phyloP scores from a whole-genome alignment of 2,329 filamentous ascomycete genomes.

The Daldinia eschscholtzii region DNA sequence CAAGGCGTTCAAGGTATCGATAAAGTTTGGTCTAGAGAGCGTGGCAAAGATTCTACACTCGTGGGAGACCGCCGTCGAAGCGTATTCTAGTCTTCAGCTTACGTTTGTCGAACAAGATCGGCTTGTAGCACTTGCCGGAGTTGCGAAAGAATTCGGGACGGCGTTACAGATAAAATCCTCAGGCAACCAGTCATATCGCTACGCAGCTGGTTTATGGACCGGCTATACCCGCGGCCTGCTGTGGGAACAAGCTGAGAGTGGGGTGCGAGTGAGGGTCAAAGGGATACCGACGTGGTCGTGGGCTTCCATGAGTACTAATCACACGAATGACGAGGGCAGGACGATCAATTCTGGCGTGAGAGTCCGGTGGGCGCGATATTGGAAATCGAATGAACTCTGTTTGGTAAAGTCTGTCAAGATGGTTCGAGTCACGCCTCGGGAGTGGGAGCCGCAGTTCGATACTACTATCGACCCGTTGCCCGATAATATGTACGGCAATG shows the following conservation, averaged over 20 bases:
- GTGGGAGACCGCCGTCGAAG: conserved; percentile 21
- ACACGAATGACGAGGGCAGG: background rate
- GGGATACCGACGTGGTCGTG: conserved; percentile 21
- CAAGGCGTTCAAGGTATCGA: background rate
- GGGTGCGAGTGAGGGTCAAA: conserved; percentile 5
- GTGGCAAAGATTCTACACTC: background rate
- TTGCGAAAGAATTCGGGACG: conserved; percentile 27
- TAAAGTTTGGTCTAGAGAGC: background rate
- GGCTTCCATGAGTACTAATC: conserved; percentile 19
- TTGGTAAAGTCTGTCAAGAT: background rate
- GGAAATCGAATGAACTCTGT: background rate
- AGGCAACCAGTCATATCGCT: background rate
- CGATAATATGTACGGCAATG: background rate
- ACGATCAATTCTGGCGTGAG: background rate
- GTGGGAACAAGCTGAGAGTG: conserved; percentile 19
- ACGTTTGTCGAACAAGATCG: conserved; percentile 29
- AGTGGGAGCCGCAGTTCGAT: background rate
- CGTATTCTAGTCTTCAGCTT: conserved; percentile 25
- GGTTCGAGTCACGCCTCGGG: background rate
- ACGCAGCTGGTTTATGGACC: background rate
- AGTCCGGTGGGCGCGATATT: background rate
- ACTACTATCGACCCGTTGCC: background rate
- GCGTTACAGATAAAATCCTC: background rate
- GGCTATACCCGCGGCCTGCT: conserved; percentile 5
- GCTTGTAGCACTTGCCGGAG: conserved; percentile 26